Evolutionary conservation across 257 asterid species (phyloP).

Genomic region (Penstemon barbatus): DNA sequence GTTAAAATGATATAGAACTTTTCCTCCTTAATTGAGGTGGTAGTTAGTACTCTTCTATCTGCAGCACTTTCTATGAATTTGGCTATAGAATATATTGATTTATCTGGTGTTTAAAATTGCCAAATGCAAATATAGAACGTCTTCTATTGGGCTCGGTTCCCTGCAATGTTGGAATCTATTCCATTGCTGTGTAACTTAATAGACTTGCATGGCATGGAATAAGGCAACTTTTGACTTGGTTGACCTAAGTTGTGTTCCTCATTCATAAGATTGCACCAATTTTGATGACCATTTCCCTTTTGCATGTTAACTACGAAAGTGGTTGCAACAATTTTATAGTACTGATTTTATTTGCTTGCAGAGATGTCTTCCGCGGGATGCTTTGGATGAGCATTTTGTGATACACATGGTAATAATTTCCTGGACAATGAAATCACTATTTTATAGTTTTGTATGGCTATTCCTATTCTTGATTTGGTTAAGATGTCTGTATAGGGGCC

Average conservation of each 20-base stretch:
- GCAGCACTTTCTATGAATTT: not conserved
- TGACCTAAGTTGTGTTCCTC: slow-evolving; percentile 9
- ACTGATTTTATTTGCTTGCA: slow-evolving; percentile 37
- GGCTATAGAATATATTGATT: not conserved
- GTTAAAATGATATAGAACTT: not conserved
- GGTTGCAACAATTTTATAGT: slow-evolving; percentile 10
- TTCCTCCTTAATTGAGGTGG: not conserved
- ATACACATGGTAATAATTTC: slow-evolving; percentile 73
- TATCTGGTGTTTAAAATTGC: not conserved
- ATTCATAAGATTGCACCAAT: not conserved
- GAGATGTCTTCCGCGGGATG: slow-evolving; percentile 91
- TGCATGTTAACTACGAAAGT: slow-evolving; percentile 13
- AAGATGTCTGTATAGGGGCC: not conserved
- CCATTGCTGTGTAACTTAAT: not conserved
- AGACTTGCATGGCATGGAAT: not conserved
- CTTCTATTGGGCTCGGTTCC: slow-evolving; percentile 2
- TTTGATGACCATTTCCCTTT: not conserved
- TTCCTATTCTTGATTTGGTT: not conserved
- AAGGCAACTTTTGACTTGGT: slow-evolving; percentile 4
- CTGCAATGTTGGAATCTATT: not conserved
- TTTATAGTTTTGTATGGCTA: slow-evolving; percentile 1
- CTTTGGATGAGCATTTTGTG: slow-evolving; percentile 90
- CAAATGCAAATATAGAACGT: not conserved
- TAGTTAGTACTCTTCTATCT: not conserved
- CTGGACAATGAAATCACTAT: slow-evolving; percentile 13